Percentiles rank a stretch among this genome's conserved stretches.
Conservation (phyloP, 2,329 filamentous ascomycete genomes). For the Madurella mycetomatis region DNA sequence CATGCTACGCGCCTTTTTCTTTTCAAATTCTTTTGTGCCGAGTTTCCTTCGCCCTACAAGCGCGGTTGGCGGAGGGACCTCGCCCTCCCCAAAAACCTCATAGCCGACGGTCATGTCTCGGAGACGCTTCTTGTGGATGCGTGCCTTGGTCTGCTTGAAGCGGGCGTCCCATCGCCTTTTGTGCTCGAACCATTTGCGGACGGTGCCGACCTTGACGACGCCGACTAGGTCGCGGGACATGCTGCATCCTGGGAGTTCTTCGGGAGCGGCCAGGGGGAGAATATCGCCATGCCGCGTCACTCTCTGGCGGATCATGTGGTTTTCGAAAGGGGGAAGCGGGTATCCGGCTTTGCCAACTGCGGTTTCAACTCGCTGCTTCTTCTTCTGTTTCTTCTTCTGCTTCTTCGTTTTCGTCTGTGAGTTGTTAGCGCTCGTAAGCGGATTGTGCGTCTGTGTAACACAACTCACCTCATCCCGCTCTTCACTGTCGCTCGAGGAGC, state of each 20-base stretch:
- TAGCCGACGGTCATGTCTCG: conserved; percentile 70
- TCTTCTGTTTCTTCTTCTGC: neutral
- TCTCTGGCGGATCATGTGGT: conserved; percentile 88
- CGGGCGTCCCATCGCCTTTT: conserved; percentile 69
- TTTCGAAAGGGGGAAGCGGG: conserved; percentile 69
- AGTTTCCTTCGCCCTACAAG: conserved; percentile 65
- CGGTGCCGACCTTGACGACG: conserved; percentile 71
- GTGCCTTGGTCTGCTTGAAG: conserved; percentile 64
- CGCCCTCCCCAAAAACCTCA: conserved; percentile 63
- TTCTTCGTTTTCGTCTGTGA: neutral
- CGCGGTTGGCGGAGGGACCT: conserved; percentile 78
- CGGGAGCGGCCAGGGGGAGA: conserved; percentile 59
- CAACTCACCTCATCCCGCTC: conserved; percentile 15
- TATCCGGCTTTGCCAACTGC: conserved; percentile 79
- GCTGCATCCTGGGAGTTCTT: conserved; percentile 61
- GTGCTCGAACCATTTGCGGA: conserved; percentile 77
- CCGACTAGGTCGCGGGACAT: conserved; percentile 65
- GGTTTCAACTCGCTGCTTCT: neutral
- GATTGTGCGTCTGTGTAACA: conserved; percentile 1
- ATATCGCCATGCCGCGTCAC: conserved; percentile 75
- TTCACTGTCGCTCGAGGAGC: conserved; percentile 32
- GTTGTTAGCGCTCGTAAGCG: neutral
- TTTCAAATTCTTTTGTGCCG: conserved; percentile 35
- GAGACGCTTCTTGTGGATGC: conserved; percentile 67
- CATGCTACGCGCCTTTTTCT: conserved; percentile 54